phyloP scores from a whole-genome alignment of 208 protist genomes.

The Naegleria gruberi region DNA sequence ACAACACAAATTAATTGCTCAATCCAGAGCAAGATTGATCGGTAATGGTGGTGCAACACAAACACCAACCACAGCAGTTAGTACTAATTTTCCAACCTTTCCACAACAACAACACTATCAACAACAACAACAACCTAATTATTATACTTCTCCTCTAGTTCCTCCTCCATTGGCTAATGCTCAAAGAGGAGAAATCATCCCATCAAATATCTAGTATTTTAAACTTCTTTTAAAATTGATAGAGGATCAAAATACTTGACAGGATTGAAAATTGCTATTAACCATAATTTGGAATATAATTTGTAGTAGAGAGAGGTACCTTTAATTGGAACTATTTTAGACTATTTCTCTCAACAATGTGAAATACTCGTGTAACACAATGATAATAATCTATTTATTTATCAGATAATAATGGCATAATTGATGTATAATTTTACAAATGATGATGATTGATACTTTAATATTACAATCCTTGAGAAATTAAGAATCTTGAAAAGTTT shows the following conservation, averaged over 20 bases:
- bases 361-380: not conserved
- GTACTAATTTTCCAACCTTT: not conserved
- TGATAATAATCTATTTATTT: too few relatives aligned
- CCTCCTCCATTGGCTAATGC: not conserved
- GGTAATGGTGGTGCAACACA: not conserved
- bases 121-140: not conserved
- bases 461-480: not conserved
- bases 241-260: too few relatives aligned
- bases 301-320: too few relatives aligned
- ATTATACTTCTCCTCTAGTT: not conserved
- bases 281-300: too few relatives aligned
- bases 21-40: not conserved
- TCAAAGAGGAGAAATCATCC: not conserved
- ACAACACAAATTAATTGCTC: not conserved
- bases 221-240: too few relatives aligned
- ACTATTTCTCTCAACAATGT: too few relatives aligned
- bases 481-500: not conserved
- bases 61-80: not conserved
- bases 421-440: too few relatives aligned
- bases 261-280: too few relatives aligned
- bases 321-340: too few relatives aligned
- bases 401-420: too few relatives aligned
- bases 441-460: too few relatives aligned
- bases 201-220: too few relatives aligned
- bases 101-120: not conserved